Evolutionary conservation across 768 basidiomycete genomes (phyloP), one percentile per base, ranked within the genome.

Genomic region (Scleroderma bovista): DNA sequence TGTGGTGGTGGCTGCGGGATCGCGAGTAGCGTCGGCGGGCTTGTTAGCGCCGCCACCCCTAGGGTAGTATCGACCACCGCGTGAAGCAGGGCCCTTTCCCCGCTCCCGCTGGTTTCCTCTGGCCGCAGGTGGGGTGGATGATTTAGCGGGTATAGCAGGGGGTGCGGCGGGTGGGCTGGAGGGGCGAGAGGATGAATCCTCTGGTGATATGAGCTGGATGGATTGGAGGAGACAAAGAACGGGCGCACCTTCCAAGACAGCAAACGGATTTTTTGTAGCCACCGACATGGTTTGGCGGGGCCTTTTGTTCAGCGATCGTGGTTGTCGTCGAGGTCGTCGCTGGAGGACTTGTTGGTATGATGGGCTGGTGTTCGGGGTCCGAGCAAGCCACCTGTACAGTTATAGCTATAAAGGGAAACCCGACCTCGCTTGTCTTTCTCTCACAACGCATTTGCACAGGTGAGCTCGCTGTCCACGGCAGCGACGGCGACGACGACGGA

Each of bases 191-290:
- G 72, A 31, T 19, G 29, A 58, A 53, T 74, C 76, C 54, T 83
- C 81, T 72, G 72, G 16, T 15, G 52, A 16, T 19, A 17, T 23
- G 23, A 34, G n/a, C 38, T 41, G 51, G n/a, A n/a, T 38, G 32
- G 24, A 23, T n/a, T 41, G 3, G 31, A 36, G 8, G 19, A 6
- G 42, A 29, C 16, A 31, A 20, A 8, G 19, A 13, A n/a, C 8
- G 15, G n/a, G 20, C 44, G 15, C 44, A 89, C 88, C 85, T 67
- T 84, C 83, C 69, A 91, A 76, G 72, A 90, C 62, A 69, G 88
- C 81, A 75, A 91, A 92, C 58, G 84, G 84, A 75, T 90, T 91
- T 80, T 74, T 83, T 66, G 82, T 82, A 75, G 85, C 88, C 81
- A 91, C 88, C 86, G 88, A 89, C 88, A 92, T 90, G 54, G 65